Base-by-base conservation (phyloP, 73 alveolate species). In the Stentor coeruleus region DNA sequence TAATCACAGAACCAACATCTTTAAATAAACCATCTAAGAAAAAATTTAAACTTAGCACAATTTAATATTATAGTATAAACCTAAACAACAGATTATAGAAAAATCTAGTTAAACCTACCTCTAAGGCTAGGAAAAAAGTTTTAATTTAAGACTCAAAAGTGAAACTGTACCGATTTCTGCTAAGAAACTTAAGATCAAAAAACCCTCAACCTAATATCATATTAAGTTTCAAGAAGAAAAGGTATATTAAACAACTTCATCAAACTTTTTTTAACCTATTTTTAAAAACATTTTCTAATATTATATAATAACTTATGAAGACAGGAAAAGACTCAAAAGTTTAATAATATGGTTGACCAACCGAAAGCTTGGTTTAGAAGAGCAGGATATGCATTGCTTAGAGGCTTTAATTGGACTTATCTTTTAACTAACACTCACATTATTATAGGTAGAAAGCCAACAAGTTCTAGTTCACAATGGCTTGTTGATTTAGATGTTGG, bases 381-480 rank as follows among this genome's bases (percentile, higher is more conserved):
- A 39, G 92, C 85, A 35, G 94, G 94, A 6, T 88, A 84, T 57
- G 94, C 94, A 3, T 74, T 77, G 86, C 76, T 88, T 11, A 73
- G 90, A 4, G 91, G 94, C 40, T 81, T 75, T 26, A 84, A 88
- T 81, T 88, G 94, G 89, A 89, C 85, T 6, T 88, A 88, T 75
- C 84, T 76, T 59, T 77, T 84, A 11, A 84, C 84, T 79, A 84
- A 84, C 79, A 81, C 89, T 77, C 85, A 88, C 82, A 85, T 88
- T 55, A 88, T 88, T 3, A 88, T 88, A 6, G 94, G 94, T 41
- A 75, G 91, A 85, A 88, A 82, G 72, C 91, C 94, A 0, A 20
- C 41, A 75, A 33, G 80, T 0, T 26, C 35, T 2, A 30, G 15
- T 3, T 39, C 83, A 1, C 59, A 75, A 2, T 75, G 83, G 83